Evolutionary conservation across 2,329 filamentous ascomycete genomes (phyloP), one percentile per base, ranked within the genome.

Genomic region (Pseudonectria foliicola): DNA sequence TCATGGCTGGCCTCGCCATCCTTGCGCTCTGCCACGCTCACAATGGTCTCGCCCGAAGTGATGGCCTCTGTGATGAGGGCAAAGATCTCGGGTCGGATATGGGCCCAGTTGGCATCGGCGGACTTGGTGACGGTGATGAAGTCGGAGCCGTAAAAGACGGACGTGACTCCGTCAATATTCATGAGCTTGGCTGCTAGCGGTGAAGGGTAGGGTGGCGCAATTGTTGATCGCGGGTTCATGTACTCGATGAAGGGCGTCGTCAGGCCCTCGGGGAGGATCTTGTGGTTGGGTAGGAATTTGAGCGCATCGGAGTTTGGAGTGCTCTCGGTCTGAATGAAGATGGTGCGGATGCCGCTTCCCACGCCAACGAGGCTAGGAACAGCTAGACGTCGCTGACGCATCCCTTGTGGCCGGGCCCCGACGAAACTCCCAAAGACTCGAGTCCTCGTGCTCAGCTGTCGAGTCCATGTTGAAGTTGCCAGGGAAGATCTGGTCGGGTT

Each of bases 101-200:
- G 87, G 26, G 85, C 84, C 92, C 92, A 98, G 53, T 89, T 86
- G 3, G 83, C 85, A 48, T 92, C 85, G 44, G 79, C 73, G 31
- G 85, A 78, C 62, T 98, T 98, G 28, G 85, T 95, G 25, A 98
- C 83, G 10, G 92, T 98, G 63, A 98, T 96, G 67, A 95, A 96
- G 60, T 98, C 89, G 24, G 78, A 67, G 34, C 90, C 92, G 63
- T 94, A 95, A 64, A 96, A 96, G 14, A 98, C 85, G 2, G 86
- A 82, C 3, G 83, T 89, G n/a, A 96, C 84, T 29, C 92, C 92
- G 56, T 96, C 92, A 42, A 95, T 83, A 58, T 86, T 89, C 71
- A 96, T 82, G 33, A 98, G 75, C 60, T 88, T 81, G 24, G 89
- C 83, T 5, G 92, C 92, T 27, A 98, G 77, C 13, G 87, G 89